phyloP scores from a whole-genome alignment of 129 eudicot genomes.

The Kitagawia praeruptora region DNA sequence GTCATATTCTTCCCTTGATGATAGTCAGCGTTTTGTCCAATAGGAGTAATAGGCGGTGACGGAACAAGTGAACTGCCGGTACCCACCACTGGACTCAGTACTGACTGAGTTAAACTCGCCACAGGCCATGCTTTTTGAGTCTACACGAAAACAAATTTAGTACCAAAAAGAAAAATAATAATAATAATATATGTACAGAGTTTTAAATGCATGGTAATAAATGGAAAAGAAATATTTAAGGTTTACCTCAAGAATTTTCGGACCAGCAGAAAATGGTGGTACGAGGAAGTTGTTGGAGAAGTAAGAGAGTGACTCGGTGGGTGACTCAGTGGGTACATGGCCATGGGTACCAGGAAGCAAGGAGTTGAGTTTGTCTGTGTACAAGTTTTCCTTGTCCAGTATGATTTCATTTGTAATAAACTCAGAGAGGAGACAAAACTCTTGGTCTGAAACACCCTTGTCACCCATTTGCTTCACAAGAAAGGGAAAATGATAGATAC shows the following conservation, averaged over 20 bases:
- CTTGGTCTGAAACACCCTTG: not conserved
- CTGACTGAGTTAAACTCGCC: constrained; percentile 57
- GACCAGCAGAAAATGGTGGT: not conserved
- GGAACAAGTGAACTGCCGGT: constrained; percentile 29
- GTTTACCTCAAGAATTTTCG: constrained; percentile 25
- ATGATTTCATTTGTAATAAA: constrained; percentile 39
- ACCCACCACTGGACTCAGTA: constrained; percentile 22
- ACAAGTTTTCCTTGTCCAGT: constrained; percentile 13
- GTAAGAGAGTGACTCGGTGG: not conserved
- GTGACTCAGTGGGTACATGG: not conserved
- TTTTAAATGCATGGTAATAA: not conserved
- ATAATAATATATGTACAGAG: not conserved
- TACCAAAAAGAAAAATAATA: not conserved
- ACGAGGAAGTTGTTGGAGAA: not conserved
- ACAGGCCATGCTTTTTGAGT: constrained; percentile 27
- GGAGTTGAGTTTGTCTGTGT: not conserved
- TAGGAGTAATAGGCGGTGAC: constrained; percentile 23
- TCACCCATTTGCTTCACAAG: not conserved
- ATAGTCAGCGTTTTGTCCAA: constrained; percentile 27
- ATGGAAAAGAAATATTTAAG: not conserved
- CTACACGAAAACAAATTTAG: not conserved
- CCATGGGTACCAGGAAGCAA: not conserved
- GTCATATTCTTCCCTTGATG: constrained; percentile 1
- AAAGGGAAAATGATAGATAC: not conserved
- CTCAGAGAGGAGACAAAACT: constrained; percentile 46